Conservation (phyloP, 2,329 filamentous ascomycete species). For the Nothopassalora personata region DNA sequence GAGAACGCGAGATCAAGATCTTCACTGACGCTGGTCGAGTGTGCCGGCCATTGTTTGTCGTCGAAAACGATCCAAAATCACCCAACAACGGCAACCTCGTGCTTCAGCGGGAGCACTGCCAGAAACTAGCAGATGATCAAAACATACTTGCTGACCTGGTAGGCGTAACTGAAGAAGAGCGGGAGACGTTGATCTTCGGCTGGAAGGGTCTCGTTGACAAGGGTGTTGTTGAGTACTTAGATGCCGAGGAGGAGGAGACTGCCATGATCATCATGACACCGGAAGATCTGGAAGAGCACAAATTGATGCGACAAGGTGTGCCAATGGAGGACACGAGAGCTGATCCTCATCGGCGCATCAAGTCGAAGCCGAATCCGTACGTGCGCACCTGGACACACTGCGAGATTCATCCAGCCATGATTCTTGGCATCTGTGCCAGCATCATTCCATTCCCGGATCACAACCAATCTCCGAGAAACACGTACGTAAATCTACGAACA, state of each 20-base stretch:
- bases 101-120: conserved; percentile 77
- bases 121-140: conserved; percentile 68
- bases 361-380: conserved; percentile 78
- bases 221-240: conserved; percentile 90
- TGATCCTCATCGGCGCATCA: conserved; percentile 80
- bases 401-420: conserved; percentile 99
- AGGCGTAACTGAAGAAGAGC: conserved; percentile 52
- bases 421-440: conserved; percentile 94
- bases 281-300: conserved; percentile 72
- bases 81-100: conserved; percentile 71
- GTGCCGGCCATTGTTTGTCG: conserved; percentile 86
- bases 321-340: conserved; percentile 51
- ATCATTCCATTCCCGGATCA: conserved; percentile 99
- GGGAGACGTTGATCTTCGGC: conserved; percentile 61
- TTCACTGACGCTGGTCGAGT: conserved; percentile 96
- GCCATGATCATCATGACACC: conserved; percentile 99
- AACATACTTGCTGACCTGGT: conserved; percentile 46
- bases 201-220: conserved; percentile 81
- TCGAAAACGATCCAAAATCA: conserved; percentile 77
- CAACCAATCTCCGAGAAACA: conserved; percentile 97
- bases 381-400: conserved; percentile 96
- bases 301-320: conserved; percentile 33
- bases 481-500: conserved; percentile 42
- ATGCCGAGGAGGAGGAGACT: conserved; percentile 97
- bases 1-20: conserved; percentile 96